phyloP scores from a whole-genome alignment of 805 yeast genomes.

The Kluyveromyces dobzhanskii region DNA sequence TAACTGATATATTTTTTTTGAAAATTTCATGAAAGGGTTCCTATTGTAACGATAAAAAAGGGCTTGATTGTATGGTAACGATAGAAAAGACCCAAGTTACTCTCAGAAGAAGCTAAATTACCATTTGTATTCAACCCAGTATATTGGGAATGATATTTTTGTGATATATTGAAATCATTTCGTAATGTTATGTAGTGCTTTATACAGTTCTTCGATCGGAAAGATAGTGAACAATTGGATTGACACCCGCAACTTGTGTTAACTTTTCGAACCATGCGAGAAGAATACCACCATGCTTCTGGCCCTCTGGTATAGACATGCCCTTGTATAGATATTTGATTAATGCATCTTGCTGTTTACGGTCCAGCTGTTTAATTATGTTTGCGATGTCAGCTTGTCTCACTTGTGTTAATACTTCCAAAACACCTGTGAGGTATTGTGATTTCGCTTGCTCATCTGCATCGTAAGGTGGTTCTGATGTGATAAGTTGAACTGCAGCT shows the following conservation, averaged over 20 bases:
- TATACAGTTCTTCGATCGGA: conserved; percentile 77
- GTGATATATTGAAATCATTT: too few relatives aligned
- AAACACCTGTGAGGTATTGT: conserved; percentile 45
- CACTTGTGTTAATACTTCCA: conserved; percentile 63
- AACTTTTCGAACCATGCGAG: conserved; percentile 91
- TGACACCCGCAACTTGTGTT: conserved; percentile 76
- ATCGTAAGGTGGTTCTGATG: conserved; percentile 77
- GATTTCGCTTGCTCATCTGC: conserved; percentile 43
- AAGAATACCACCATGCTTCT: conserved; percentile 77
- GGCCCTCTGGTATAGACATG: conserved; percentile 70
- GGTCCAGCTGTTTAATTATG: conserved; percentile 49
- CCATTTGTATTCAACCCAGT: too few relatives aligned
- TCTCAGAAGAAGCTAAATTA: too few relatives aligned
- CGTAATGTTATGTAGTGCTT: conserved; percentile 3
- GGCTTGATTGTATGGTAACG: too few relatives aligned
- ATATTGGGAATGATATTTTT: too few relatives aligned
- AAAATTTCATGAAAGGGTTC: too few relatives aligned
- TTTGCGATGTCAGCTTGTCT: conserved; percentile 58
- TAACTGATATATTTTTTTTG: too few relatives aligned
- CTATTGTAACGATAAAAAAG: too few relatives aligned
- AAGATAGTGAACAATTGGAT: conserved; percentile 78
- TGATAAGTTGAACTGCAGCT: conserved; percentile 56
- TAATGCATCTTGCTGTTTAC: conserved; percentile 66
- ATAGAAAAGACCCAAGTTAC: too few relatives aligned
- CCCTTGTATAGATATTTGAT: conserved; percentile 81